These are phyloP conservation scores for Boletus sp. DNA, from an alignment of 768 basidiomycete species.

Conservation along the genomic window DNA sequence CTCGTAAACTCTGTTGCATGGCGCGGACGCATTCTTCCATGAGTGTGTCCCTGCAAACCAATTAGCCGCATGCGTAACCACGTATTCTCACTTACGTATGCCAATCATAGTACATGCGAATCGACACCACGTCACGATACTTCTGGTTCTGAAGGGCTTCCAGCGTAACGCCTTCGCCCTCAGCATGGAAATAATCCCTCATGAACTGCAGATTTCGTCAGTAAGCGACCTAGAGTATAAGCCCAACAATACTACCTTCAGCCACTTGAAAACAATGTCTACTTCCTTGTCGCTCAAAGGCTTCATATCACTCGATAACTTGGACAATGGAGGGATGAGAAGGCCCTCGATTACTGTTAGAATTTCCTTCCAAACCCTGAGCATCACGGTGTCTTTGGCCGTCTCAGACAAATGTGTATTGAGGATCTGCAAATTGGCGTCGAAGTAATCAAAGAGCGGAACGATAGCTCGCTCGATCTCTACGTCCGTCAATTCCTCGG, in stretches of 20 bases:
- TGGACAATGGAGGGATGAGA: constrained; percentile 87
- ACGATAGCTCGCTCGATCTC: constrained; percentile 93
- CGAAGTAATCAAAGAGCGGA: constrained; percentile 94
- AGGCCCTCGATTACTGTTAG: constrained; percentile 80
- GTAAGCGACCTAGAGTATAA: background rate
- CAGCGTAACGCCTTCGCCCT: constrained; percentile 85
- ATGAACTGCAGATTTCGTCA: constrained; percentile 59
- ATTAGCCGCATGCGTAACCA: constrained; percentile 6
- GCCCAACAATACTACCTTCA: constrained; percentile 57
- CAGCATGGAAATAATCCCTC: constrained; percentile 91
- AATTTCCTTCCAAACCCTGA: constrained; percentile 94
- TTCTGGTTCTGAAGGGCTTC: constrained; percentile 90
- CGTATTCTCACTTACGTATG: constrained; percentile 57
- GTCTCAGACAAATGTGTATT: constrained; percentile 83
- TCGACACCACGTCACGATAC: constrained; percentile 86
- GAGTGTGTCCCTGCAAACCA: constrained; percentile 56
- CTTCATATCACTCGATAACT: constrained; percentile 84
- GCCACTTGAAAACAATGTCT: constrained; percentile 98
- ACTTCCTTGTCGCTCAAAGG: constrained; percentile 93
- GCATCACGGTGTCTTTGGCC: constrained; percentile 90
- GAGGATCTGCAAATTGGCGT: constrained; percentile 85
- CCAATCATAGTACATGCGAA: constrained; percentile 96
- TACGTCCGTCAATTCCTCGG: constrained; percentile 83
- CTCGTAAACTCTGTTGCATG: constrained; percentile 84
- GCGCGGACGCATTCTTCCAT: constrained; percentile 96